Evolutionary conservation across 176 grass and related monocot species (phyloP).

Genomic region (Rhynchospora tenuis): DNA sequence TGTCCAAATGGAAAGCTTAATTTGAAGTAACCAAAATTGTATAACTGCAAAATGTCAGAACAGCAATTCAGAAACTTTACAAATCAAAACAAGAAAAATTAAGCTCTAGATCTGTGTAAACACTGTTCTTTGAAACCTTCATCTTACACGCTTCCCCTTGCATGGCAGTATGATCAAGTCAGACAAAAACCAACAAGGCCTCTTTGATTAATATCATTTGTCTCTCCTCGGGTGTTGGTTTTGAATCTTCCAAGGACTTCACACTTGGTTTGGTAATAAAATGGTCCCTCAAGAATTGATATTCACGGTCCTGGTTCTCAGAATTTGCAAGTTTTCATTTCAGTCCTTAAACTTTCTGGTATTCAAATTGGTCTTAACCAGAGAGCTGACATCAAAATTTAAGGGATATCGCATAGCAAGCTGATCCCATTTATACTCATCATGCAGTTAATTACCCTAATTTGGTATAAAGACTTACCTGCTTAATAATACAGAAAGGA

Average conservation of each 20-base stretch:
- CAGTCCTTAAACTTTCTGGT: not conserved
- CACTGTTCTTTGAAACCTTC: slow-evolving; percentile 9
- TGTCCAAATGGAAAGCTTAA: not conserved
- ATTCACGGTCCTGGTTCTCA: not conserved
- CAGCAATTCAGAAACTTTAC: not conserved
- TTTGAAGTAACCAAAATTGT: not conserved
- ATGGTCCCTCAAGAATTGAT: not conserved
- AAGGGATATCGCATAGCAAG: not conserved
- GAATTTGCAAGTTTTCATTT: not conserved
- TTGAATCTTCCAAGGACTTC: slow-evolving; percentile 19
- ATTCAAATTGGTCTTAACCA: not conserved
- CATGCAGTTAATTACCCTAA: too few relatives aligned
- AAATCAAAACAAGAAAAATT: not conserved
- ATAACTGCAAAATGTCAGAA: not conserved
- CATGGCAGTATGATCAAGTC: slow-evolving; percentile 14
- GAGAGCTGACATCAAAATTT: not conserved
- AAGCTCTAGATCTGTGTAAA: not conserved
- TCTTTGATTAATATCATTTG: slow-evolving; percentile 26
- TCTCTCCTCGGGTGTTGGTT: slow-evolving; percentile 18
- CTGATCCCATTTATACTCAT: not conserved
- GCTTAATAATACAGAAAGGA: not conserved
- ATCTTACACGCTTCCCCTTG: slow-evolving; percentile 28
- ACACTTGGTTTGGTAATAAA: not conserved
- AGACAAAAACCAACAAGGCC: slow-evolving; percentile 24
- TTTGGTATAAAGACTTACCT: not conserved